A percentile compares a stretch with the other conserved stretches of the same genome.
phyloP scores from a whole-genome alignment of 768 basidiomycete genomes.

The Saitozyma podzolica region DNA sequence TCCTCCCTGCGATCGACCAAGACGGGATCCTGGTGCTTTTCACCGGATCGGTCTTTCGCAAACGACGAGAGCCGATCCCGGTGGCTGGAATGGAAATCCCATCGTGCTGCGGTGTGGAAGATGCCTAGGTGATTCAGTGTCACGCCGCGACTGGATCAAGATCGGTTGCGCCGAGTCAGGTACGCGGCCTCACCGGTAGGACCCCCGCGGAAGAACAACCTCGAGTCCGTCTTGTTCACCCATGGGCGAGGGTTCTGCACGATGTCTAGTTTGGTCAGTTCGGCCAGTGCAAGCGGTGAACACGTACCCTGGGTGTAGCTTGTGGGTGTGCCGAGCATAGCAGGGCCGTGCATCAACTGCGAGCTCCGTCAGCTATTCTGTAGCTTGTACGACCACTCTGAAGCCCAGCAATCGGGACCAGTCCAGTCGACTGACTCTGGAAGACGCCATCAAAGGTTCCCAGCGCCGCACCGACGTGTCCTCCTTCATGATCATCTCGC shows the following conservation, averaged over 20 bases:
- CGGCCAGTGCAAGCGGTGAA: background rate
- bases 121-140: slow-evolving; percentile 1
- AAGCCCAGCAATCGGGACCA: too few relatives aligned
- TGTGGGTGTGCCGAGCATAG: slow-evolving; percentile 18
- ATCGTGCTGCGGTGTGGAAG: slow-evolving; percentile 2
- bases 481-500: slow-evolving; percentile 21
- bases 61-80: slow-evolving; percentile 9
- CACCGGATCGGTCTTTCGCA: slow-evolving; percentile 1
- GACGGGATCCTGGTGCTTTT: background rate
- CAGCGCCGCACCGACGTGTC: slow-evolving; percentile 10
- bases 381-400: background rate
- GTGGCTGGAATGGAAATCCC: background rate
- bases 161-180: too few relatives aligned
- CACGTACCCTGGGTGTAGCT: slow-evolving; percentile 5
- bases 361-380: background rate
- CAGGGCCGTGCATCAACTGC: slow-evolving; percentile 15
- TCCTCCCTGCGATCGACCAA: background rate
- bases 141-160: background rate
- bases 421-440: background rate
- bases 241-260: background rate
- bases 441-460: slow-evolving; percentile 6
- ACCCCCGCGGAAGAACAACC: slow-evolving; percentile 1
- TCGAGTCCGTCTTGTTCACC: background rate
- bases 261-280: background rate
- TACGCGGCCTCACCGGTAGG: background rate